These are phyloP conservation scores for Fusarium heterosporum DNA, from an alignment of 2,329 filamentous ascomycete species.

Conservation along the genomic window DNA sequence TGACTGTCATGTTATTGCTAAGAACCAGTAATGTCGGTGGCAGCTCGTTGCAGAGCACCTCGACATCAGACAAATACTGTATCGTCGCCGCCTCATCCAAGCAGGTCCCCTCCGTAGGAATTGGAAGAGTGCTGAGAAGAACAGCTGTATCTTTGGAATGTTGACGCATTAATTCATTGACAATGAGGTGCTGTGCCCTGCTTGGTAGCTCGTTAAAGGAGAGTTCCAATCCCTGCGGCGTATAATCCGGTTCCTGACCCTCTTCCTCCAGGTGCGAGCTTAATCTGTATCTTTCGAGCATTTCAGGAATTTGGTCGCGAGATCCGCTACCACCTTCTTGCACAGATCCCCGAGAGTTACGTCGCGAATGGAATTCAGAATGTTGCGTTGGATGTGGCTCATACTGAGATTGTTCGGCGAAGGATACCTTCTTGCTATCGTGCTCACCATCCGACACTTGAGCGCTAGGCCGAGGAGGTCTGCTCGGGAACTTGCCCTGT, in stretches of 20 bases:
- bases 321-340: slow-evolving; percentile 52
- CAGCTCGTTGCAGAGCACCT: slow-evolving; percentile 80
- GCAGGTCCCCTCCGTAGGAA: slow-evolving; percentile 81
- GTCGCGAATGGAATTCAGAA: slow-evolving; percentile 53
- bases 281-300: slow-evolving; percentile 56
- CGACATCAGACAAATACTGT: slow-evolving; percentile 80
- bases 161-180: slow-evolving; percentile 83
- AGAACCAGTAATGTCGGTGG: slow-evolving; percentile 83
- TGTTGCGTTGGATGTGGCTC: slow-evolving; percentile 34
- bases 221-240: slow-evolving; percentile 73
- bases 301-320: slow-evolving; percentile 58
- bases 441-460: slow-evolving; percentile 65
- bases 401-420: slow-evolving; percentile 58
- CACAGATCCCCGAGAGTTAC: slow-evolving; percentile 52
- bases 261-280: slow-evolving; percentile 43
- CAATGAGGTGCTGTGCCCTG: slow-evolving; percentile 84
- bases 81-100: slow-evolving; percentile 76
- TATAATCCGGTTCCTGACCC: slow-evolving; percentile 58
- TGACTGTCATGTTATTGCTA: slow-evolving; percentile 92
- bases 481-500: slow-evolving; percentile 69
- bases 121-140: slow-evolving; percentile 84
- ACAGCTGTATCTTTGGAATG: slow-evolving; percentile 79
- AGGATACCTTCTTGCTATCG: slow-evolving; percentile 72
- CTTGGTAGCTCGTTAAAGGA: slow-evolving; percentile 90
- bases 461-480: slow-evolving; percentile 71